These are phyloP conservation scores for Suhomyces panamericanus DNA, from an alignment of 1,139 yeast genomes.

Conservation along the genomic window DNA sequence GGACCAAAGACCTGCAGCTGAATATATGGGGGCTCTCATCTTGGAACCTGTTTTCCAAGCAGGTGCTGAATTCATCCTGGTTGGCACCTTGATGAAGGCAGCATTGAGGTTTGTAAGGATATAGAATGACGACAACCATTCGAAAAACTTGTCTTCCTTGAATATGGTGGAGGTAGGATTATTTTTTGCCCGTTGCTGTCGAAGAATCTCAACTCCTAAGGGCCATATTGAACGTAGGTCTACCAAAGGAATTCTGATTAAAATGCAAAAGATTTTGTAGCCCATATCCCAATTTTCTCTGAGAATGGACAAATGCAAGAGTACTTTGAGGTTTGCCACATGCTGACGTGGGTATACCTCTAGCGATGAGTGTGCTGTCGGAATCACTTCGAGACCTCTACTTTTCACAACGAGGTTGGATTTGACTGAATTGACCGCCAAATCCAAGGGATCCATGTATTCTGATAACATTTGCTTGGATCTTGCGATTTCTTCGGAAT, in stretches of 20 bases:
- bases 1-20: slow-evolving; percentile 39
- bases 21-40: slow-evolving; percentile 38
- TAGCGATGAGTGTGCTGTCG: slow-evolving; percentile 14
- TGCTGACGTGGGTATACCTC: slow-evolving; percentile 26
- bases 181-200: slow-evolving; percentile 1
- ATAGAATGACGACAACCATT: slow-evolving; percentile 37
- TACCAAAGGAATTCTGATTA: slow-evolving; percentile 48
- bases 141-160: slow-evolving; percentile 35
- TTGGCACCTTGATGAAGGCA: slow-evolving; percentile 9
- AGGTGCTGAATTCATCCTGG: slow-evolving; percentile 31
- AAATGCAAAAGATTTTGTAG: slow-evolving; percentile 49
- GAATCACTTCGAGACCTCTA: slow-evolving; percentile 36
- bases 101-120: slow-evolving; percentile 11
- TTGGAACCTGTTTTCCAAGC: slow-evolving; percentile 42
- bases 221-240: slow-evolving; percentile 63
- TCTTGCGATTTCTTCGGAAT: slow-evolving; percentile 14
- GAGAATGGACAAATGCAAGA: slow-evolving; percentile 42
- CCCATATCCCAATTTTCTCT: slow-evolving; percentile 55
- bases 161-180: not conserved
- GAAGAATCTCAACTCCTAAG: slow-evolving; percentile 49
- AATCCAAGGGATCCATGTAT: slow-evolving; percentile 23
- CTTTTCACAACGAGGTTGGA: slow-evolving; percentile 26
- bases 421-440: slow-evolving; percentile 24
- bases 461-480: slow-evolving; percentile 16
- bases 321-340: slow-evolving; percentile 30